Evolutionary conservation across 2,329 filamentous ascomycete species (phyloP).

Genomic region (Pseudogymnoascus sp.): DNA sequence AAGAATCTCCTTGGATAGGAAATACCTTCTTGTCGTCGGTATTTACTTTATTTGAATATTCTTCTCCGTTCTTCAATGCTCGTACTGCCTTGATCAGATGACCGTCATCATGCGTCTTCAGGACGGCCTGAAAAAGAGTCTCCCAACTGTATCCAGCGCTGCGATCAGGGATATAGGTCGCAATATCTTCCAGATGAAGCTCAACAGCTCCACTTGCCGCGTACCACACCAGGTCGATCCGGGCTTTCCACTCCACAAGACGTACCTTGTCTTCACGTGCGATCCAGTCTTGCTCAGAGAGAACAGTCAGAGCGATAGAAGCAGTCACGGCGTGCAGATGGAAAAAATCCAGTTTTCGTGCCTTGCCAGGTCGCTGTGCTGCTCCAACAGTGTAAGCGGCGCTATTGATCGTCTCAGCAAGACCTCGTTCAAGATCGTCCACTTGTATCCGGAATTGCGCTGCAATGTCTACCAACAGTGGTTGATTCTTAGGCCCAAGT

Average conservation of each 20-base stretch:
- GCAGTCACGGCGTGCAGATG: constrained; percentile 57
- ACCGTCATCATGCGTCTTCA: constrained; percentile 58
- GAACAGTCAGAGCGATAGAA: constrained; percentile 59
- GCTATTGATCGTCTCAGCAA: constrained; percentile 61
- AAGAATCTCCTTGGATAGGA: constrained; percentile 4
- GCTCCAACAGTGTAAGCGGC: constrained; percentile 37
- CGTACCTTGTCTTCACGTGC: constrained; percentile 51
- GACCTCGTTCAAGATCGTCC: constrained; percentile 32
- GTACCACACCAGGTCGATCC: constrained; percentile 65
- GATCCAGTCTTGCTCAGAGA: constrained; percentile 55
- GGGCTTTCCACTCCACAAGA: constrained; percentile 72
- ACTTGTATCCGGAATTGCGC: constrained; percentile 44
- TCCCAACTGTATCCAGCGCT: constrained; percentile 16
- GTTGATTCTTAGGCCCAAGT: constrained; percentile 48
- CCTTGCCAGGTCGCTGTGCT: constrained; percentile 50
- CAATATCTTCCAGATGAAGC: constrained; percentile 49
- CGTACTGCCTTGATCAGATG: constrained; percentile 68
- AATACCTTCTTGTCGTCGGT: constrained; percentile 26
- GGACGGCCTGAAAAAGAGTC: constrained; percentile 38
- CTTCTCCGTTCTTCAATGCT: constrained; percentile 55
- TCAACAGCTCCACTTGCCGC: constrained; percentile 55
- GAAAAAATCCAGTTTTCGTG: constrained; percentile 64
- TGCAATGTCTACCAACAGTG: constrained; percentile 48
- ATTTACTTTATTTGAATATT: constrained; percentile 35
- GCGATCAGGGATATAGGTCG: constrained; percentile 42